Conservation (phyloP, 177 flowering plant genomes). For the Vitis hybrid region DNA sequence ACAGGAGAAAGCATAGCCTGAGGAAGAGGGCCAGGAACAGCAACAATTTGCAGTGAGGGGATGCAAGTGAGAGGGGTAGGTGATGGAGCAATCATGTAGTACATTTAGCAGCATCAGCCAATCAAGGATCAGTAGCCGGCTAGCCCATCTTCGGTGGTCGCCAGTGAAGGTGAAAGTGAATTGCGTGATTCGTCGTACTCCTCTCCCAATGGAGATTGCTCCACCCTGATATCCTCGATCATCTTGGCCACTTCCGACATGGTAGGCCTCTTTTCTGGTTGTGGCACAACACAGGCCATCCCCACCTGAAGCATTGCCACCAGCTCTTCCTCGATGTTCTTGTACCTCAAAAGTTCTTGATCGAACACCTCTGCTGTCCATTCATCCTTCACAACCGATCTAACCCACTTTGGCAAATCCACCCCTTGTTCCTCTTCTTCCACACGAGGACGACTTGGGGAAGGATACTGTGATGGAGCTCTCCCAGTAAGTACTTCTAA, state of each 20-base stretch:
- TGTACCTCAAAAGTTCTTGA: constrained; percentile 82
- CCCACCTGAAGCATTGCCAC: constrained; percentile 89
- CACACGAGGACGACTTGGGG: constrained; percentile 31
- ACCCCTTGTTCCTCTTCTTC: constrained; percentile 47
- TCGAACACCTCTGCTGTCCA: constrained; percentile 97
- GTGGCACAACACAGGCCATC: constrained; percentile 66
- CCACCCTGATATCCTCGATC: constrained; percentile 91
- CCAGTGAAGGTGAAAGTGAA: constrained; percentile 73
- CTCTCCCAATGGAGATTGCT: constrained; percentile 88
- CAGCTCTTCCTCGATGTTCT: constrained; percentile 89
- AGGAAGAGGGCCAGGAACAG: neutral
- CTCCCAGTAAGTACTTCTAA: constrained; percentile 83
- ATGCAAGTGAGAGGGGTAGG: constrained; percentile 2
- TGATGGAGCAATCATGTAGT: neutral
- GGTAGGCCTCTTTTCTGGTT: constrained; percentile 86
- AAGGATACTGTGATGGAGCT: constrained; percentile 60
- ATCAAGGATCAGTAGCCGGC: constrained; percentile 22
- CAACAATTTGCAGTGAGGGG: constrained; percentile 17
- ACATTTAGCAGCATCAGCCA: neutral
- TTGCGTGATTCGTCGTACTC: constrained; percentile 78
- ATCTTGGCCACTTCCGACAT: constrained; percentile 83
- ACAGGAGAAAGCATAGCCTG: constrained; percentile 4
- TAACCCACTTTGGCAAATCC: constrained; percentile 87
- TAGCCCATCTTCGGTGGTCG: constrained; percentile 70
- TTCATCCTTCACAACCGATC: constrained; percentile 87